Percentiles rank a stretch among this genome's conserved stretches.
These are phyloP conservation scores for Marasmius sp. DNA, from an alignment of 1,284 basidiomycete genomes.

Conservation along the genomic window DNA sequence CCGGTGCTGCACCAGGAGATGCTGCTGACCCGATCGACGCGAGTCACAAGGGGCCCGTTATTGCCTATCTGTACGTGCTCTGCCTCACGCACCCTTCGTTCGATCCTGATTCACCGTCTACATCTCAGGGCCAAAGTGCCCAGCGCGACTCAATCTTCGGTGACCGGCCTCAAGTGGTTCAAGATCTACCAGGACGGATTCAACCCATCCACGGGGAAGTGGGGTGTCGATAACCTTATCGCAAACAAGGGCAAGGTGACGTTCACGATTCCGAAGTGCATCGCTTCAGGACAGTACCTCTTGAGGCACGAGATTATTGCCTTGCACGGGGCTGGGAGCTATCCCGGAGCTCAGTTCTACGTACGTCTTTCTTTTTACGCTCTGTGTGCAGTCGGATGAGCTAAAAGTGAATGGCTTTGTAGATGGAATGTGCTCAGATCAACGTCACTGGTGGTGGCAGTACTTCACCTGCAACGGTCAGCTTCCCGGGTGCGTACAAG, in stretches of 20 bases:
- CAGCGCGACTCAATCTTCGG: constrained; percentile 41
- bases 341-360: constrained; percentile 55
- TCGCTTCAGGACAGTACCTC: constrained; percentile 40
- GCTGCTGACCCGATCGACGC: constrained; percentile 51
- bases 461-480: constrained; percentile 43
- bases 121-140: constrained; percentile 29
- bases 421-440: constrained; percentile 42
- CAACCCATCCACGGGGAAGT: constrained; percentile 14
- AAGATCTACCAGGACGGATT: constrained; percentile 40
- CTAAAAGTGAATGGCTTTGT: background rate
- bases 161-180: constrained; percentile 57
- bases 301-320: constrained; percentile 29
- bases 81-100: background rate
- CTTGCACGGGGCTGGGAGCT: constrained; percentile 30
- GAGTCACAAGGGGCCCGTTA: constrained; percentile 53
- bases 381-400: background rate
- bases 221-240: constrained; percentile 41
- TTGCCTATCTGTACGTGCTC: constrained; percentile 48
- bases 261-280: constrained; percentile 39
- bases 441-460: constrained; percentile 45
- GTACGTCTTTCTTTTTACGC: constrained; percentile 22
- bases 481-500: constrained; percentile 50
- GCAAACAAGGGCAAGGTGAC: constrained; percentile 43
- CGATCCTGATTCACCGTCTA: background rate
- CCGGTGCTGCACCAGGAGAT: constrained; percentile 43